Evolutionary conservation across 139 green algal genomes (phyloP), one percentile per base, ranked within the genome.

Genomic region (Chlamydomonas sp.): DNA sequence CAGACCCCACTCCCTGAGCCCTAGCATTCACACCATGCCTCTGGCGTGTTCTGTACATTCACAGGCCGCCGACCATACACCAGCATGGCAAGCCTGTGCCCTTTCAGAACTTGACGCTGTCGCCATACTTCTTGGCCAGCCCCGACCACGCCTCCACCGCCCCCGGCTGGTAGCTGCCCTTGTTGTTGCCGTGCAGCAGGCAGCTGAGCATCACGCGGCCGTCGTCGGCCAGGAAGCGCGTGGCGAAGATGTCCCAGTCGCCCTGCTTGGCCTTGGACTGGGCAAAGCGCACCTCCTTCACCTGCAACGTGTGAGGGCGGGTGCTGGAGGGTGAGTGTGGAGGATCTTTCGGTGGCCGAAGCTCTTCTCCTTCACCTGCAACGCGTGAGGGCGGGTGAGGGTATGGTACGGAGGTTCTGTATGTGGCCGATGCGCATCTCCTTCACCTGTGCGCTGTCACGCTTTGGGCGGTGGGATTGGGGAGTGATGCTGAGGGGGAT

Each of bases 241-340:
- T 84, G 5, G 85, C 85, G 57, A 85, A 89, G 16, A 89, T 31
- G 77, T 89, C 77, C n/a, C 85, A 79, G 5, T 84, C 77, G 4
- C 85, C 85, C 0, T 20, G 10, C 67, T 89, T 89, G 59, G 85
- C 85, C 60, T 89, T 89, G 14, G 77, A 77, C 67, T 89, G 79
- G 6, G 78, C 85, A 9, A 89, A 77, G n/a, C 15, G 15, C 0
- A 85, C 85, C 61, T 89, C 67, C 31, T 84, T 84, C 2, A 89
- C 85, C 85, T 89, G 68, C 67, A 18, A 2, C 31, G 59, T 31
- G 12, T 1, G 57, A 63, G 4, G 17, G 3, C 18, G 63, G 16
- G 20, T 62, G 3, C 10, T 2, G n/a, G 18, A 16, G 18, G 1
- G n/a, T 73, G 2, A 9, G 12, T 63, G 3, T 3, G 20, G 2